Conservation (phyloP, 1,284 basidiomycete genomes). For the Cryptococcus amylolentus region DNA sequence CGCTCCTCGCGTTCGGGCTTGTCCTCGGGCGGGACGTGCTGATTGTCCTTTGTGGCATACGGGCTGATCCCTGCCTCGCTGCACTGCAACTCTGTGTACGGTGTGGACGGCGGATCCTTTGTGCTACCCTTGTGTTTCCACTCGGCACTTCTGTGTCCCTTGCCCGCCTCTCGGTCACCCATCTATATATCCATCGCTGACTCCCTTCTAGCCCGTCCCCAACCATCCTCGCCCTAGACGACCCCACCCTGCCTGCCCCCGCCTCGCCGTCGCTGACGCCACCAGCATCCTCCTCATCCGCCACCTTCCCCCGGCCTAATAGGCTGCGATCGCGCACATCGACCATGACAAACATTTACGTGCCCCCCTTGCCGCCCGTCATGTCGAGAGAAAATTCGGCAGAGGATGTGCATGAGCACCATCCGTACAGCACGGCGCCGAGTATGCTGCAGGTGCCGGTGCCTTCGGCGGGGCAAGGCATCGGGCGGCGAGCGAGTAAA, state of each 20-base stretch:
- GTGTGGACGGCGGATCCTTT: too few species aligned
- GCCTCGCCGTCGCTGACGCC: neutral
- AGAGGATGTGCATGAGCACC: constrained; percentile 15
- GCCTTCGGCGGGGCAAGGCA: neutral
- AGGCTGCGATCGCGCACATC: constrained; percentile 32
- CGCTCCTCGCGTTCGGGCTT: too few species aligned
- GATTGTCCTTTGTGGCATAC: too few species aligned
- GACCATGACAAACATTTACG: constrained; percentile 29
- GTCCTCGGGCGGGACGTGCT: too few species aligned
- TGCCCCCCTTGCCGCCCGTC: constrained; percentile 28
- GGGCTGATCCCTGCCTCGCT: too few species aligned
- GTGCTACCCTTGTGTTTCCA: too few species aligned
- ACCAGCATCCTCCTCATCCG: constrained; percentile 5
- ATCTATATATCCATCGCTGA: neutral
- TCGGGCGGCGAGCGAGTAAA: constrained; percentile 12
- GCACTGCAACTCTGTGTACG: too few species aligned
- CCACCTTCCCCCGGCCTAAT: constrained; percentile 9
- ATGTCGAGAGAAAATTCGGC: constrained; percentile 37
- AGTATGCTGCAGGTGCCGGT: neutral
- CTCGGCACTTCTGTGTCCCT: neutral
- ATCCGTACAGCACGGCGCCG: neutral
- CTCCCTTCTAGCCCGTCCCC: neutral
- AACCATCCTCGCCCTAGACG: neutral
- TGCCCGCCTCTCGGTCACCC: neutral
- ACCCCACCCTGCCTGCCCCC: neutral